phyloP scores from a whole-genome alignment of 2,329 filamentous ascomycete species.

The Magnaporthales sp. region DNA sequence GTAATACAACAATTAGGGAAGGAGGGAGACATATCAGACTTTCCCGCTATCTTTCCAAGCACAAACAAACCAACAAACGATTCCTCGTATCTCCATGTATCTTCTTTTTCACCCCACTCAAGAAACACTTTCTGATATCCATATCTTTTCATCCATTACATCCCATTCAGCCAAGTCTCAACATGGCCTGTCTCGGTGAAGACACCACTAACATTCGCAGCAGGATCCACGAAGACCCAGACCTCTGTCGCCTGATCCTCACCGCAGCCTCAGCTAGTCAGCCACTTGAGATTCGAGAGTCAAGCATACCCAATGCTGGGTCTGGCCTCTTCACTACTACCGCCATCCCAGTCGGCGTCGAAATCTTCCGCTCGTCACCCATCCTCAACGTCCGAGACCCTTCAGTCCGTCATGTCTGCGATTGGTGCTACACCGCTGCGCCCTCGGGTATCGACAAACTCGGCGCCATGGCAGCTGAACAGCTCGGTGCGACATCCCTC shows the following conservation, averaged over 20 bases:
- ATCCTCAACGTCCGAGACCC: constrained; percentile 12
- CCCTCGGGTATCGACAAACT: constrained; percentile 9
- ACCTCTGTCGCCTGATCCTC: constrained; percentile 1
- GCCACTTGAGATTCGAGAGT: constrained; percentile 8
- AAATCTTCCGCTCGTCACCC: constrained; percentile 17
- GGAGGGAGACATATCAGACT: too few relatives aligned
- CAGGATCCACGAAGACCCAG: background rate
- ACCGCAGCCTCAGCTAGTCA: background rate
- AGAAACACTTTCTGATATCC: background rate
- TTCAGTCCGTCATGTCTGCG: constrained; percentile 13
- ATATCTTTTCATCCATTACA: background rate
- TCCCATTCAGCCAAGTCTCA: background rate
- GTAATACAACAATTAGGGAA: too few relatives aligned
- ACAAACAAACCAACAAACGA: background rate
- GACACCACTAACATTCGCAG: background rate
- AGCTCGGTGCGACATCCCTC: background rate
- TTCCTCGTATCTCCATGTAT: background rate
- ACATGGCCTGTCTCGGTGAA: background rate
- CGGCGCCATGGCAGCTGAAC: constrained; percentile 3
- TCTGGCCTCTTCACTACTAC: constrained; percentile 17
- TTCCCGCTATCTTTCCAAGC: background rate
- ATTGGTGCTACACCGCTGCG: constrained; percentile 14
- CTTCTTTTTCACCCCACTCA: background rate
- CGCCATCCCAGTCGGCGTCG: constrained; percentile 12
- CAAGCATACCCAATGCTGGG: constrained; percentile 13